A percentile compares a stretch with the other conserved stretches of the same genome.
phyloP scores from a whole-genome alignment of 164 flowering plant genomes.

The Houttuynia cordata region DNA sequence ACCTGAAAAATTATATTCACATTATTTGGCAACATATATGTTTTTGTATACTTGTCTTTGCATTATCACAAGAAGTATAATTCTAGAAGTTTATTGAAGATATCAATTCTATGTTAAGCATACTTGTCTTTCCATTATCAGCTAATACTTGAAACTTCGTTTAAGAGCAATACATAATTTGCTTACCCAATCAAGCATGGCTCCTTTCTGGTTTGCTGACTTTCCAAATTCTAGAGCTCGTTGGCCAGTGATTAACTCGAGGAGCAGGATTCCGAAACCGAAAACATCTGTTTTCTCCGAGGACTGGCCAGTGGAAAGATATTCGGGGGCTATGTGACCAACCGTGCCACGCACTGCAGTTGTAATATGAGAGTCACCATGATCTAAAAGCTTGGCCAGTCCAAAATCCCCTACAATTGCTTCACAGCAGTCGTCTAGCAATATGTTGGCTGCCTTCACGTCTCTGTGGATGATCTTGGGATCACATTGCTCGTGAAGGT shows the following conservation, averaged over 20 bases:
- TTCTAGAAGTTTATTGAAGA: too few species aligned
- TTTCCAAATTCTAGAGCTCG: conserved; percentile 84
- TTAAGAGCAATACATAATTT: too few species aligned
- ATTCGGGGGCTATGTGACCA: conserved; percentile 93
- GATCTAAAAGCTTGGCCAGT: conserved; percentile 87
- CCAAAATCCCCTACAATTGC: conserved; percentile 97
- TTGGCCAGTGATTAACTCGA: conserved; percentile 82
- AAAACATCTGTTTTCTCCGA: conserved; percentile 93
- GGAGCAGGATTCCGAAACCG: conserved; percentile 91
- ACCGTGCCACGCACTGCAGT: conserved; percentile 94
- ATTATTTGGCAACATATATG: too few species aligned
- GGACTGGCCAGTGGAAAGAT: conserved; percentile 90
- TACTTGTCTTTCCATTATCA: too few species aligned
- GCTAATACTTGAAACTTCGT: too few species aligned
- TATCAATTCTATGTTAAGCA: too few species aligned
- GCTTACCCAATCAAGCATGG: conserved; percentile 83
- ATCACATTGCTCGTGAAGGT: conserved; percentile 92
- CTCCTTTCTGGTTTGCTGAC: conserved; percentile 80
- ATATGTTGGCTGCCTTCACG: conserved; percentile 89
- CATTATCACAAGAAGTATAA: too few species aligned
- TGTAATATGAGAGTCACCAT: conserved; percentile 84
- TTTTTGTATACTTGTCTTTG: too few species aligned
- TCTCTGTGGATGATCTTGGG: conserved; percentile 91
- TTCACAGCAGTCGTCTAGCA: conserved; percentile 79
- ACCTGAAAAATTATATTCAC: too few species aligned